Conservation (phyloP, 208 protist genomes). For the Perkinsela sp. region DNA sequence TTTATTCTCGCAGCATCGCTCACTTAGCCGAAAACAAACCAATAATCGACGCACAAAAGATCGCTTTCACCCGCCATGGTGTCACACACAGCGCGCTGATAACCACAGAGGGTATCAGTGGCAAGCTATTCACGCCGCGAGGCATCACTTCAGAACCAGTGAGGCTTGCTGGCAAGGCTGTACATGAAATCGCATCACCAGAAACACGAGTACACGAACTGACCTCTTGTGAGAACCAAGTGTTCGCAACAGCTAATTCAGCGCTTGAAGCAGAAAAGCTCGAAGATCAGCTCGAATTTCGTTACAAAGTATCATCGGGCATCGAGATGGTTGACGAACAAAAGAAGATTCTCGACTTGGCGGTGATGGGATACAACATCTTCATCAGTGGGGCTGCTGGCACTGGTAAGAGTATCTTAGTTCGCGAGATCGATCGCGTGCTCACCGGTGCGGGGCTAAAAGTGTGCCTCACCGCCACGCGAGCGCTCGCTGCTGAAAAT, state of each 20-base stretch:
- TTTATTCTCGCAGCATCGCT: neutral
- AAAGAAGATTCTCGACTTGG: slow-evolving; percentile 30
- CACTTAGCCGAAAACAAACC: neutral
- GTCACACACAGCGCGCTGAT: neutral
- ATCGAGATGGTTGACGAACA: slow-evolving; percentile 14
- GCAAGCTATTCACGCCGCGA: neutral
- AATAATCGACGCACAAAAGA: neutral
- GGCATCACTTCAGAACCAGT: neutral
- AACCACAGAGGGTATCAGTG: neutral
- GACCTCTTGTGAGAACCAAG: neutral
- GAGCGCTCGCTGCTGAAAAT: slow-evolving; percentile 35
- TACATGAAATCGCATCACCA: neutral
- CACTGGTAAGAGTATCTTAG: slow-evolving; percentile 48
- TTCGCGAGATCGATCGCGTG: slow-evolving; percentile 30
- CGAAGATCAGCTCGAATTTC: too few relatives aligned
- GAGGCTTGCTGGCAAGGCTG: neutral
- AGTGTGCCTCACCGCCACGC: slow-evolving; percentile 48
- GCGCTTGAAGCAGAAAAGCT: neutral
- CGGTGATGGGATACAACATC: slow-evolving; percentile 30
- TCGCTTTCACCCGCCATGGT: neutral
- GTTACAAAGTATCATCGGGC: neutral
- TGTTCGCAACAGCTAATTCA: neutral
- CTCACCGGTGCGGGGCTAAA: slow-evolving; percentile 17
- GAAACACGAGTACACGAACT: neutral
- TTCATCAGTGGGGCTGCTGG: slow-evolving; percentile 61